Base-by-base conservation (phyloP, 78 protist genomes). In the Polysphondylium violaceum region DNA sequence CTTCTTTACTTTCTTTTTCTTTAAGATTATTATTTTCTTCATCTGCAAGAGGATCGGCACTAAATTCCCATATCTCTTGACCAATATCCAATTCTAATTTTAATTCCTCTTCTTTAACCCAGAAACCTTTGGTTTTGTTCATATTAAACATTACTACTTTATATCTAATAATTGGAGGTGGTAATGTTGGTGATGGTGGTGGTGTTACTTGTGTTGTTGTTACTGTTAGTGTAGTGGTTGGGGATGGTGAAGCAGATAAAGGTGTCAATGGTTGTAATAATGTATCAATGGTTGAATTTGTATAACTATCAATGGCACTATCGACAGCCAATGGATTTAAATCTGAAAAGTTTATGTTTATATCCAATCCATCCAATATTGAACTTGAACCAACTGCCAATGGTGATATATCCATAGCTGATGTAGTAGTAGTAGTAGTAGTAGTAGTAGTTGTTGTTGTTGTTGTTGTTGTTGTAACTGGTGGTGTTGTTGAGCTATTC, bases 101-200 rank as follows among this genome's bases (percentile, higher is more conserved):
- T 64, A 83, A 44, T 12, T 83, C 74, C 17, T 71, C 76, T n/a
- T 83, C 91, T 29, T 38, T 40, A 17, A 83, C 91, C 91, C 91
- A 83, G 33, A 83, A 83, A 21, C 91, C 91, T 69, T 83, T 83
- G 12, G 91, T 83, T 41, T 83, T 83, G 63, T 83, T 83, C 91
- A 83, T 83, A 40, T 83, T 83, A 50, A 83, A 83, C 91, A 83
- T 69, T 23, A 83, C 91, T 4, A 71, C 79, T 43, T 83, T 83
- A 27, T 83, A 83, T 44, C 53, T 69, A 9, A 56, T 50, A 21
- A 40, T n/a, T n/a, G n/a, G n/a, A 12, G 8, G 19, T 25, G 38
- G 3, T 16, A 25, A 36, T 55, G 31, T 51, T 44, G 4, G 14
- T 63, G 43, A 35, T 7, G 3, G 17, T 55, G 21, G 12, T 56